These are phyloP conservation scores for Nectriaceae sp. DNA, from an alignment of 2,329 filamentous ascomycete genomes.

Conservation along the genomic window DNA sequence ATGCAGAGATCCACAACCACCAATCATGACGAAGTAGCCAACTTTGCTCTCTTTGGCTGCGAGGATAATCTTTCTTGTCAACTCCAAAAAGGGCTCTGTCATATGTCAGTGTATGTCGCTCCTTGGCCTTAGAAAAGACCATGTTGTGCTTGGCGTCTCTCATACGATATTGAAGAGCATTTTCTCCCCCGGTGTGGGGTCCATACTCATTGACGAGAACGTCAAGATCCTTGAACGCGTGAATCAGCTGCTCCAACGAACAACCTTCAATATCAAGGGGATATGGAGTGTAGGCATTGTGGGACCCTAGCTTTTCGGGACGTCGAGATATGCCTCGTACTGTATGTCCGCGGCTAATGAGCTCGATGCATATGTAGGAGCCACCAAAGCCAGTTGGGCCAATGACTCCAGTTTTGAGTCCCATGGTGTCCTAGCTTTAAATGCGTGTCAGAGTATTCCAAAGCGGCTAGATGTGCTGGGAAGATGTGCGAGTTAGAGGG, in stretches of 20 bases:
- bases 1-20: constrained; percentile 5
- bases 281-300: constrained; percentile 1
- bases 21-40: constrained; percentile 13
- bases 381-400: constrained; percentile 9
- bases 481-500: too few species aligned
- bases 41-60: constrained; percentile 4
- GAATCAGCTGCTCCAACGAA: neutral
- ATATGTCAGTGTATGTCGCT: too few species aligned
- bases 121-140: neutral
- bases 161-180: constrained; percentile 9
- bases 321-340: constrained; percentile 6
- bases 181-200: constrained; percentile 5
- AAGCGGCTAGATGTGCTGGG: too few species aligned
- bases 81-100: constrained; percentile 5
- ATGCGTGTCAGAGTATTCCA: too few species aligned
- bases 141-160: neutral
- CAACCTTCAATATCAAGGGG: neutral
- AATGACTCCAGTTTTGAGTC: constrained; percentile 4
- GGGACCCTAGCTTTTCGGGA: constrained; percentile 5
- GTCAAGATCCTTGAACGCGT: constrained; percentile 3
- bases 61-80: constrained; percentile 5
- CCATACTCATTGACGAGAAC: constrained; percentile 8
- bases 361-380: constrained; percentile 10
- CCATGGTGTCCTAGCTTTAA: neutral
- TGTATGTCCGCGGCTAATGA: constrained; percentile 6